Evolutionary conservation across 2,329 filamentous ascomycete species (phyloP).

Genomic region (Westerdykella ornata): DNA sequence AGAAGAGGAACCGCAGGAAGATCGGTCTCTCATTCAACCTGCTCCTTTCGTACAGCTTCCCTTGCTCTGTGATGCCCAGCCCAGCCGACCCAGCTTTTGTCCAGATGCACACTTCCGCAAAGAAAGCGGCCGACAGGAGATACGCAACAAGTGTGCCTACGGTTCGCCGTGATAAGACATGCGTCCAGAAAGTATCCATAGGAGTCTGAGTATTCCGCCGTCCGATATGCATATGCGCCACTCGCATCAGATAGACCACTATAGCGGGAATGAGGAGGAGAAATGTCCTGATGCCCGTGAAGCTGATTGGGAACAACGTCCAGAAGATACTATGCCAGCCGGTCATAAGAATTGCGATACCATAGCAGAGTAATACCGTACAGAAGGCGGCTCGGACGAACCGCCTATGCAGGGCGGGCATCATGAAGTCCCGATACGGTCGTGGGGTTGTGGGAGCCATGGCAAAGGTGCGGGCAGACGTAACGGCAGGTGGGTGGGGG

Average conservation of each 20-base stretch:
- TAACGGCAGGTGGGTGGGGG: constrained; percentile 25
- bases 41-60: constrained; percentile 59
- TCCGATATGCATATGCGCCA: constrained; percentile 67
- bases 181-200: constrained; percentile 56
- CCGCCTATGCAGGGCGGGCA: constrained; percentile 76
- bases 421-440: constrained; percentile 84
- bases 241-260: constrained; percentile 74
- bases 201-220: constrained; percentile 60
- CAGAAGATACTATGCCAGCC: constrained; percentile 63
- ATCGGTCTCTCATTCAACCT: constrained; percentile 80
- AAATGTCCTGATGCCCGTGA: constrained; percentile 64
- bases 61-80: constrained; percentile 66
- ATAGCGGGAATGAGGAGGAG: constrained; percentile 72
- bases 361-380: constrained; percentile 64
- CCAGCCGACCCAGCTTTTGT: constrained; percentile 55
- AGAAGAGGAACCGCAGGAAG: constrained; percentile 66
- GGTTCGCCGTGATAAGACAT: constrained; percentile 54
- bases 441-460: constrained; percentile 39
- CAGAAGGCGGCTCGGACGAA: constrained; percentile 72
- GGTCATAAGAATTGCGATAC: constrained; percentile 63
- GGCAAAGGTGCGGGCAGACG: constrained; percentile 5
- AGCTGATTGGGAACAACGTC: constrained; percentile 78
- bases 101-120: constrained; percentile 75
- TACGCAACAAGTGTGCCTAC: constrained; percentile 71
- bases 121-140: constrained; percentile 67